Conservation (phyloP, 1,139 yeast species). For the Geotrichum fermentans region DNA sequence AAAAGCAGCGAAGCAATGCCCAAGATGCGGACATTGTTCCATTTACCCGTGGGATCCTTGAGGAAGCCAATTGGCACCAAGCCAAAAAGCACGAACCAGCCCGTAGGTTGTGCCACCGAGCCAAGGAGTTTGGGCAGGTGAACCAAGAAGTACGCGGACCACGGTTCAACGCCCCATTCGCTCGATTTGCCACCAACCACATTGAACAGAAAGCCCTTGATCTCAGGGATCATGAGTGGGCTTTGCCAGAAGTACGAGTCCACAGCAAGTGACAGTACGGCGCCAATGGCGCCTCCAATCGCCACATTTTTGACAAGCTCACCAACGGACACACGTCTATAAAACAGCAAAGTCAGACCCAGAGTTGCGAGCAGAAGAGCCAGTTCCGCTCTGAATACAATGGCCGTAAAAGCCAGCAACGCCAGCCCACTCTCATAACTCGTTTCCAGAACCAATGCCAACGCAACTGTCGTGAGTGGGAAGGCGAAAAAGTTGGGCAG, state of each 20-base stretch:
- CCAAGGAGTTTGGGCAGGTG: conserved; percentile 14
- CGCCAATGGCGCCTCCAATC: conserved; percentile 56
- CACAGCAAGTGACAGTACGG: conserved; percentile 44
- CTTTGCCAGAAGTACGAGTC: conserved; percentile 78
- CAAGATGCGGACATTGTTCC: conserved; percentile 38
- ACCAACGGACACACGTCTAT: conserved; percentile 43
- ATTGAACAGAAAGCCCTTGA: conserved; percentile 66
- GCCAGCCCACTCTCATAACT: conserved; percentile 49
- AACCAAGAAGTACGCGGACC: conserved; percentile 53
- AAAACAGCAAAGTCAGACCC: conserved; percentile 36
- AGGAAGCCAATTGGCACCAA: conserved; percentile 45
- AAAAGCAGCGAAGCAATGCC: conserved; percentile 50
- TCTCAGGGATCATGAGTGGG: conserved; percentile 57
- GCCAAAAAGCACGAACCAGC: conserved; percentile 25
- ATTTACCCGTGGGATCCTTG: conserved; percentile 28
- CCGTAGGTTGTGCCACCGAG: conserved; percentile 8
- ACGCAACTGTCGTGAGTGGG: conserved; percentile 61
- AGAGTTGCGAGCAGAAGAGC: conserved; percentile 53
- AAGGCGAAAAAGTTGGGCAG: conserved; percentile 82
- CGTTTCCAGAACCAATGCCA: conserved; percentile 50
- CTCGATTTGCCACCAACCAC: conserved; percentile 65
- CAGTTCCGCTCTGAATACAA: conserved; percentile 70
- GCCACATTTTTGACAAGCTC: conserved; percentile 42
- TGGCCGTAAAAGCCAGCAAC: conserved; percentile 58
- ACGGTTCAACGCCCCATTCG: conserved; percentile 84